These are phyloP conservation scores for Macrocystidia cucumis DNA, from an alignment of 1,284 basidiomycete species.

Conservation along the genomic window DNA sequence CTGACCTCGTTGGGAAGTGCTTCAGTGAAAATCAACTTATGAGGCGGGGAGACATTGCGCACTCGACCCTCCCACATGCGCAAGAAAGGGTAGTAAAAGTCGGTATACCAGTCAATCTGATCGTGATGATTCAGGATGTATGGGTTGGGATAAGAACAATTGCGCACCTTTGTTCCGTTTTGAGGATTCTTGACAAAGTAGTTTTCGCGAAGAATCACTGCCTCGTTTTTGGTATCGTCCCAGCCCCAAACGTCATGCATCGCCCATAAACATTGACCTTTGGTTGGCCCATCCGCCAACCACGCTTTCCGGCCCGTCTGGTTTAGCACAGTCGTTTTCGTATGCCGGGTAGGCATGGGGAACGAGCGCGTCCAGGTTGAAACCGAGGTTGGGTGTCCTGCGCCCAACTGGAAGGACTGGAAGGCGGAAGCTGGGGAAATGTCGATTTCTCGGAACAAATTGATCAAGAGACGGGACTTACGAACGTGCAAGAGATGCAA, in stretches of 20 bases:
- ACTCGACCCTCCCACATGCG: conserved; percentile 68
- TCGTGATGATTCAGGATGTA: neutral
- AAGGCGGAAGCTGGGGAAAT: conserved; percentile 67
- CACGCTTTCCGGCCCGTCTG: conserved; percentile 52
- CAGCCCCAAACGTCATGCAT: conserved; percentile 94
- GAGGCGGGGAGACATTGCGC: conserved; percentile 33
- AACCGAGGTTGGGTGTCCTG: conserved; percentile 70
- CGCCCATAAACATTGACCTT: conserved; percentile 79
- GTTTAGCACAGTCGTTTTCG: conserved; percentile 52
- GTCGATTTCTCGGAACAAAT: too few relatives aligned
- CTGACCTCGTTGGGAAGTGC: conserved; percentile 86
- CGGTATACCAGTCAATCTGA: conserved; percentile 76
- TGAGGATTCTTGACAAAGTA: conserved; percentile 75
- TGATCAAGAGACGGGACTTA: conserved; percentile 28
- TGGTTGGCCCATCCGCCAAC: conserved; percentile 63
- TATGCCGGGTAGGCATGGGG: conserved; percentile 73
- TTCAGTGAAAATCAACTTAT: conserved; percentile 76
- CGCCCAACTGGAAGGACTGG: conserved; percentile 79
- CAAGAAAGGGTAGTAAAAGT: conserved; percentile 84
- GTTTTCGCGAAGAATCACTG: conserved; percentile 76
- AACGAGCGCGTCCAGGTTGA: conserved; percentile 75
- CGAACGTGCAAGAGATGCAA: conserved; percentile 82
- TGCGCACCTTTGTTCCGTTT: conserved; percentile 47
- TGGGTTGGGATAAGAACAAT: conserved; percentile 2
- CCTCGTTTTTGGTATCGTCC: conserved; percentile 61